These are phyloP conservation scores for Trichoderma atroviride DNA, from an alignment of 2,329 filamentous ascomycete genomes.

Conservation along the genomic window DNA sequence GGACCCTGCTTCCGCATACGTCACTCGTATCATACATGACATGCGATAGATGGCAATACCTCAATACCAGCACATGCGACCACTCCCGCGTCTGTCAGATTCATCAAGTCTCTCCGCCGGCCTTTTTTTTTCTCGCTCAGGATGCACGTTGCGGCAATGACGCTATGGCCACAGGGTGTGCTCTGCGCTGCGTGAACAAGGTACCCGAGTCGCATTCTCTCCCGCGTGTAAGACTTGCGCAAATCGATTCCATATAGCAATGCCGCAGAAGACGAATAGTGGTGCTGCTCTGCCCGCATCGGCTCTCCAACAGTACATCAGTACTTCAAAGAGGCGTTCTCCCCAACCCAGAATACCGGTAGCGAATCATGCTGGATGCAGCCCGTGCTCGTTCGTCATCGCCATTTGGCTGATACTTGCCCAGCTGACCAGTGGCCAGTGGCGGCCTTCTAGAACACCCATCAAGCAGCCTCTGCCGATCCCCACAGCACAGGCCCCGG, in stretches of 20 bases:
- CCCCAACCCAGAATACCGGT: constrained; percentile 35
- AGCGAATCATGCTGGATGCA: constrained; percentile 35
- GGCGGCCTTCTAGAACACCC: constrained; percentile 20
- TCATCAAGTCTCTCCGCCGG: constrained; percentile 3
- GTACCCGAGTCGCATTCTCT: background rate
- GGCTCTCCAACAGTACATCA: background rate
- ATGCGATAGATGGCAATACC: background rate
- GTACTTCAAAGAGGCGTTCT: background rate
- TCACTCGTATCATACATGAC: background rate
- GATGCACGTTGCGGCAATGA: constrained; percentile 14
- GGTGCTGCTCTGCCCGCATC: background rate
- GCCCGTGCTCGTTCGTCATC: constrained; percentile 25
- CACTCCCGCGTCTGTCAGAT: constrained; percentile 14
- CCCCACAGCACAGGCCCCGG: background rate
- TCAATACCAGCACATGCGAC: background rate
- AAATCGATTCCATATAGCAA: background rate
- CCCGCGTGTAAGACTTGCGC: background rate
- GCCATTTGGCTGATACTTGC: constrained; percentile 24
- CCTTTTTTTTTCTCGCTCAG: constrained; percentile 11
- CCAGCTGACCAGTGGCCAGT: constrained; percentile 9
- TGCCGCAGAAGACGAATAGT: background rate
- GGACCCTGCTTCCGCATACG: background rate
- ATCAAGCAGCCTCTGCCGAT: constrained; percentile 8
- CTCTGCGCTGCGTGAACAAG: background rate
- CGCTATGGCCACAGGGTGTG: background rate